Evolutionary conservation across 371 early-diverging fungal genomes (phyloP).

Genomic region (Capillidium rhysosporum): DNA sequence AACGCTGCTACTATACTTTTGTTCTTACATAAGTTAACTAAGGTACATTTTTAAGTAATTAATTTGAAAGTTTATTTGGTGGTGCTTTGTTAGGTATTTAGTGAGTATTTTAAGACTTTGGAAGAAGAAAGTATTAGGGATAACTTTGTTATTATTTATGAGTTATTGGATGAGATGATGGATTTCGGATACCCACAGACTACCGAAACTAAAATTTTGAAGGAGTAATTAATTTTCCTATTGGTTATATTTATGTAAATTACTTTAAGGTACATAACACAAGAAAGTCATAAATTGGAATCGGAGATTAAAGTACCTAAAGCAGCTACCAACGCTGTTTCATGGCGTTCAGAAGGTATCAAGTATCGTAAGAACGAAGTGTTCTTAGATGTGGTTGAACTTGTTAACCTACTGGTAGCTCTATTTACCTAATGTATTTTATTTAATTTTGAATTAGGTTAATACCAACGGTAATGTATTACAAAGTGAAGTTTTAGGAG

Average conservation of each 20-base stretch:
- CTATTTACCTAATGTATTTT: neutral
- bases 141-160: constrained; percentile 92
- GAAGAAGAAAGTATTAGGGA: constrained; percentile 95
- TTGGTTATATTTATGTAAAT: neutral
- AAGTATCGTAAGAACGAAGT: constrained; percentile 96
- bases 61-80: neutral
- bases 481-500: constrained; percentile 87
- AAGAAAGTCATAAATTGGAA: constrained; percentile 89
- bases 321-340: constrained; percentile 95
- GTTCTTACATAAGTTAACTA: constrained; percentile 80
- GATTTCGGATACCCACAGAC: constrained; percentile 98
- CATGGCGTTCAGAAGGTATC: constrained; percentile 94
- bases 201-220: constrained; percentile 89
- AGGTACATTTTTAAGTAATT: constrained; percentile 15
- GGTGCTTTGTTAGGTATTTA: constrained; percentile 38
- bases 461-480: constrained; percentile 89
- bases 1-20: constrained; percentile 88
- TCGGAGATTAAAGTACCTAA: constrained; percentile 77
- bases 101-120: constrained; percentile 93
- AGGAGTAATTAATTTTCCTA: constrained; percentile 36
- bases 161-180: constrained; percentile 98
- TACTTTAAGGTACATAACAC: constrained; percentile 69
- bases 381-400: constrained; percentile 94
- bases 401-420: constrained; percentile 80
- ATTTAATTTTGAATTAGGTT: constrained; percentile 14